A percentile compares a stretch with the other conserved stretches of the same genome.
phyloP scores from a whole-genome alignment of 2,329 filamentous ascomycete genomes.

The Paraphaeosphaeria minitans region DNA sequence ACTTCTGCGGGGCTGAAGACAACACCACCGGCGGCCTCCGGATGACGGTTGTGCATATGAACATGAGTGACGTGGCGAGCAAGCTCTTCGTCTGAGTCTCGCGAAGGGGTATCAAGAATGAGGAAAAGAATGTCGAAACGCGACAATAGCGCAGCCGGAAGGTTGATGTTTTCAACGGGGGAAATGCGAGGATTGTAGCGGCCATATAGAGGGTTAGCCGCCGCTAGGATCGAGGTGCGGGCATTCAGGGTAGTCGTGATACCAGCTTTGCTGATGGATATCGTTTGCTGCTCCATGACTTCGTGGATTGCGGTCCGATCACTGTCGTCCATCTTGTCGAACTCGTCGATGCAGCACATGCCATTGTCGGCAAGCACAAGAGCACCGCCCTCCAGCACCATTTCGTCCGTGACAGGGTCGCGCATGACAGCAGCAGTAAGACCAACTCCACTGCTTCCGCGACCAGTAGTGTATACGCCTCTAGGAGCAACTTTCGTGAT shows the following conservation, averaged over 20 bases:
- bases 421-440: slow-evolving; percentile 83
- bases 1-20: slow-evolving; percentile 93
- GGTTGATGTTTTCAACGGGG: slow-evolving; percentile 98
- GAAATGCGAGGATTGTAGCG: slow-evolving; percentile 98
- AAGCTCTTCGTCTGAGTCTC: slow-evolving; percentile 89
- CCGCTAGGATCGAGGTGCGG: slow-evolving; percentile 91
- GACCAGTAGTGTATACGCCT: slow-evolving; percentile 82
- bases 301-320: slow-evolving; percentile 84
- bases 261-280: slow-evolving; percentile 86
- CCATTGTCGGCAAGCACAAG: slow-evolving; percentile 81
- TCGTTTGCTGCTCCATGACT: slow-evolving; percentile 88
- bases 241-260: slow-evolving; percentile 98
- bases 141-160: slow-evolving; percentile 93
- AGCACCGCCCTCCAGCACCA: slow-evolving; percentile 81
- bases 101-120: slow-evolving; percentile 89
- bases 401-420: slow-evolving; percentile 81
- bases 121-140: slow-evolving; percentile 98
- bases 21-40: slow-evolving; percentile 69
- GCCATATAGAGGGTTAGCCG: slow-evolving; percentile 95
- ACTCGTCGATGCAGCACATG: slow-evolving; percentile 86
- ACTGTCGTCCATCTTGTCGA: slow-evolving; percentile 88
- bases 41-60: slow-evolving; percentile 95
- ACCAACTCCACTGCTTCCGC: slow-evolving; percentile 81
- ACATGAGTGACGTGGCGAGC: slow-evolving; percentile 95
- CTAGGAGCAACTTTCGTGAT: slow-evolving; percentile 97